These are phyloP conservation scores for Eucalyptus erythrocorys DNA, from an alignment of 345 rosid genomes.

Conservation along the genomic window DNA sequence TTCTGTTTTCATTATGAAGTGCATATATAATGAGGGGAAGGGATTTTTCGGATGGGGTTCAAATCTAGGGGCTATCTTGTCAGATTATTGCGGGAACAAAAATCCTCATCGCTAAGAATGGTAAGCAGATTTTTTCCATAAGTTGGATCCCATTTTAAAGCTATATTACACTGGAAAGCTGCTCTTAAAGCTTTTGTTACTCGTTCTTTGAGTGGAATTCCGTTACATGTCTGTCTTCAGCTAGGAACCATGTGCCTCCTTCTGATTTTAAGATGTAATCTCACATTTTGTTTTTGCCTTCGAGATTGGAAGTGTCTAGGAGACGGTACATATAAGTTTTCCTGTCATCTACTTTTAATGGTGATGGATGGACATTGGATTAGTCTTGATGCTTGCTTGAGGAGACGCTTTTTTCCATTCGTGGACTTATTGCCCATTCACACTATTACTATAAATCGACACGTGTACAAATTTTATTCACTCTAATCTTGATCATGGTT, in stretches of 20 bases:
- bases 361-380: not conserved
- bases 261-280: not conserved
- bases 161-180: not conserved
- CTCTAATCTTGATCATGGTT: not conserved
- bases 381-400: not conserved
- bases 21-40: conserved; percentile 82
- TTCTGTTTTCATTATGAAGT: conserved; percentile 20
- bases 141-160: not conserved
- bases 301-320: not conserved
- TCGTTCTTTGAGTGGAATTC: not conserved
- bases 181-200: not conserved
- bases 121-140: conserved; percentile 16
- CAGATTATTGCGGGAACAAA: conserved; percentile 54
- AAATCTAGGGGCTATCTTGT: conserved; percentile 27
- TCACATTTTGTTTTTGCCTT: not conserved
- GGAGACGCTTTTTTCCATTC: not conserved
- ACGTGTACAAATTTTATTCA: not conserved
- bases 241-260: not conserved
- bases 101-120: conserved; percentile 38
- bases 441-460: not conserved
- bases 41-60: conserved; percentile 63
- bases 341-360: not conserved
- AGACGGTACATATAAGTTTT: too few relatives aligned
- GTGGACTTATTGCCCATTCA: not conserved
- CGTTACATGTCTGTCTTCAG: not conserved